A percentile compares a stretch with the other conserved stretches of the same genome.
phyloP scores from a whole-genome alignment of 2,329 filamentous ascomycete species.

The Colletotrichum sp. region DNA sequence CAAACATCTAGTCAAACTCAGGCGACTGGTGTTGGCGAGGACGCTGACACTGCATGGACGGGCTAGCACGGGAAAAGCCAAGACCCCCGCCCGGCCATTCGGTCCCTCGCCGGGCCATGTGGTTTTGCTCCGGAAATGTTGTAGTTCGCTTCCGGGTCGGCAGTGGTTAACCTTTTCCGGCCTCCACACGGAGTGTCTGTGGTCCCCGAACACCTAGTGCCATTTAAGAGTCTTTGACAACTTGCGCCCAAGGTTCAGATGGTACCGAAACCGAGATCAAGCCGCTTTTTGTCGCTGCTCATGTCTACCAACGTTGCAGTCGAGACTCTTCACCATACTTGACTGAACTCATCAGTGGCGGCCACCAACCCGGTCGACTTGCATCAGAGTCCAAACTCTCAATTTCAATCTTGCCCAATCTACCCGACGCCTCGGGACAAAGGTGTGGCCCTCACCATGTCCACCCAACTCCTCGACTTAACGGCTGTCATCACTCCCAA shows the following conservation, averaged over 20 bases:
- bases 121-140: slow-evolving; percentile 10
- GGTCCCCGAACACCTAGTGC: slow-evolving; percentile 1
- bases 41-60: neutral
- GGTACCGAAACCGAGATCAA: neutral
- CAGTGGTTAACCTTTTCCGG: slow-evolving; percentile 12
- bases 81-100: neutral
- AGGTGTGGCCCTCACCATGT: neutral
- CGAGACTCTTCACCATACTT: neutral
- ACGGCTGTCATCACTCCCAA: slow-evolving; percentile 30
- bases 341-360: slow-evolving; percentile 3
- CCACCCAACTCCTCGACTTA: slow-evolving; percentile 24
- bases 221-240: neutral
- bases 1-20: neutral
- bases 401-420: neutral
- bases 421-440: neutral
- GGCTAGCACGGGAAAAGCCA: neutral
- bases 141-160: neutral
- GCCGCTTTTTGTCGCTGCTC: neutral
- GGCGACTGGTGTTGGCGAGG: neutral
- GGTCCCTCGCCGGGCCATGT: slow-evolving; percentile 4
- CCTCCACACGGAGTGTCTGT: neutral
- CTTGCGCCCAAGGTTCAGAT: neutral
- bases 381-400: neutral
- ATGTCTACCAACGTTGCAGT: neutral
- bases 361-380: neutral